phyloP scores from a whole-genome alignment of 345 rosid genomes.

The Acer yangbiense region DNA sequence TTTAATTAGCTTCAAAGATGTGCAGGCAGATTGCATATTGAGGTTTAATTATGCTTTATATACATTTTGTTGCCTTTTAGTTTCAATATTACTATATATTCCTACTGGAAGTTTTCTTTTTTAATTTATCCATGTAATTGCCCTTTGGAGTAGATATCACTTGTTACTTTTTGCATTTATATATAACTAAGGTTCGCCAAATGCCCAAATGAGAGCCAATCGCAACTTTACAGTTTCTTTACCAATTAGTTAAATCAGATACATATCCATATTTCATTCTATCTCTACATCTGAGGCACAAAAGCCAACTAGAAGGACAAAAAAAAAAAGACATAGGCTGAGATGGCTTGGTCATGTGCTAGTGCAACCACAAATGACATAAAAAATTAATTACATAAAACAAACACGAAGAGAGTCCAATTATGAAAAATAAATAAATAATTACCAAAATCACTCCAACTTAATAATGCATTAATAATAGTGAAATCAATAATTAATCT shows the following conservation, averaged over 20 bases:
- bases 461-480: neutral
- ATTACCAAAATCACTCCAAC: too few species aligned
- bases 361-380: neutral
- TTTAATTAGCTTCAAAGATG: neutral
- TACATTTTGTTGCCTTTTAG: neutral
- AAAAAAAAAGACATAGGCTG: neutral
- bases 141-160: neutral
- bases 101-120: neutral
- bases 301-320: neutral
- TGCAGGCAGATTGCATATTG: neutral
- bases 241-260: neutral
- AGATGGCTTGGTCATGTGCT: neutral
- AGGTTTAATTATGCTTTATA: neutral
- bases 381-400: neutral
- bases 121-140: neutral
- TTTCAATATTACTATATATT: neutral
- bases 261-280: neutral
- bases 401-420: neutral
- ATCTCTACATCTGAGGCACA: conserved; percentile 1
- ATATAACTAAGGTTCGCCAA: neutral
- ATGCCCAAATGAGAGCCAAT: neutral
- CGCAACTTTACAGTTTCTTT: neutral
- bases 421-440: too few species aligned
- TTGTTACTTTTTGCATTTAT: neutral
- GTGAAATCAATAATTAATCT: neutral